Percentiles rank a stretch among this genome's conserved stretches.
These are phyloP conservation scores for Leptographium lundbergii DNA, from an alignment of 2,329 filamentous ascomycete genomes.

Conservation along the genomic window DNA sequence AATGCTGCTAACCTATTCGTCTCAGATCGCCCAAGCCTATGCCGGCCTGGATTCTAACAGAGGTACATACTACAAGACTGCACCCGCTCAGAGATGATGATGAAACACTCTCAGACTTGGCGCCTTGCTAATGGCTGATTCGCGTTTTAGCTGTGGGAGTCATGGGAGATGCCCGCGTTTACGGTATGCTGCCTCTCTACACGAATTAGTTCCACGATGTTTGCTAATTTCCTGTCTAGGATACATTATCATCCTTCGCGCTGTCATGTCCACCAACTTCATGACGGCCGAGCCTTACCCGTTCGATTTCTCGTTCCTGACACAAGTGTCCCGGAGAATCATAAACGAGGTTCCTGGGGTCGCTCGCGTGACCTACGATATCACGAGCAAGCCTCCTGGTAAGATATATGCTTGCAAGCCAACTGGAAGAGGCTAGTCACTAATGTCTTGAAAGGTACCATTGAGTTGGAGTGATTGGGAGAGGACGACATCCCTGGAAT, in stretches of 20 bases:
- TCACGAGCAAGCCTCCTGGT: slow-evolving; percentile 44
- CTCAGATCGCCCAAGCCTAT: slow-evolving; percentile 33
- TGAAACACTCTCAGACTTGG: not conserved
- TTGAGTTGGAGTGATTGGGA: slow-evolving; percentile 41
- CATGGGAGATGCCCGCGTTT: slow-evolving; percentile 23
- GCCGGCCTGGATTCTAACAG: slow-evolving; percentile 30
- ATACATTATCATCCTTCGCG: slow-evolving; percentile 27
- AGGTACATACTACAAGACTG: slow-evolving; percentile 11
- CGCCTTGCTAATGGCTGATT: not conserved
- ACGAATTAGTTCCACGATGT: not conserved
- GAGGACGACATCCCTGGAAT: not conserved
- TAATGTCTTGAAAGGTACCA: slow-evolving; percentile 37
- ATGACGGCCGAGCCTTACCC: slow-evolving; percentile 64
- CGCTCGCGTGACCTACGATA: slow-evolving; percentile 57
- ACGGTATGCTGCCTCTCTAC: slow-evolving; percentile 4
- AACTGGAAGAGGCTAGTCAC: not conserved
- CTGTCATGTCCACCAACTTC: slow-evolving; percentile 44
- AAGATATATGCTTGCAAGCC: not conserved
- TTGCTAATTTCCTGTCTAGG: slow-evolving; percentile 11
- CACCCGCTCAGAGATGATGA: not conserved
- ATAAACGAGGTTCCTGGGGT: slow-evolving; percentile 67
- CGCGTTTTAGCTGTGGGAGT: slow-evolving; percentile 23
- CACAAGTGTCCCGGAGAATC: slow-evolving; percentile 52
- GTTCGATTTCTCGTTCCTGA: slow-evolving; percentile 53
- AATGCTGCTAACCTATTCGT: not conserved